Percentiles rank a stretch among this genome's conserved stretches.
phyloP scores from a whole-genome alignment of 2,329 filamentous ascomycete species.

The Chaetomium strumarium region DNA sequence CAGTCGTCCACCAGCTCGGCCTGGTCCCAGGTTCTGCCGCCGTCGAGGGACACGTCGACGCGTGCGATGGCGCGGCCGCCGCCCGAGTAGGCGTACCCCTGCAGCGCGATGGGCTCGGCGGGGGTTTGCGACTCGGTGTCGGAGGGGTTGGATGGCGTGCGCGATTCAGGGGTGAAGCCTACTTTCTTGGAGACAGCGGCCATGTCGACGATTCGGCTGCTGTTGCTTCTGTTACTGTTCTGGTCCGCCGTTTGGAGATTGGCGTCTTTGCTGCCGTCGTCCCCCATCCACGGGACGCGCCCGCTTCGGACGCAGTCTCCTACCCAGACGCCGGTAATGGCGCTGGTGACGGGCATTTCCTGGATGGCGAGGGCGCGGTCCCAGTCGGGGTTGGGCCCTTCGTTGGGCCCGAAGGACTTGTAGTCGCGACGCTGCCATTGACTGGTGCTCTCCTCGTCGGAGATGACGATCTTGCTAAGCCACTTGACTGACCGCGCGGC shows the following conservation, averaged over 20 bases:
- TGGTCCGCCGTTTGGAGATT: background rate
- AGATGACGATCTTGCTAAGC: conserved; percentile 58
- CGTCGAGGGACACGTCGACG: conserved; percentile 62
- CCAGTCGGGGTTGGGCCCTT: conserved; percentile 54
- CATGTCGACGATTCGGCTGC: conserved; percentile 18
- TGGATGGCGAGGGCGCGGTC: conserved; percentile 58
- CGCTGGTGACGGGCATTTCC: conserved; percentile 63
- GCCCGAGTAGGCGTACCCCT: conserved; percentile 63
- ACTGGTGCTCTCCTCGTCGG: conserved; percentile 59
- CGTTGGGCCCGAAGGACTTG: conserved; percentile 62
- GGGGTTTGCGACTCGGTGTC: background rate
- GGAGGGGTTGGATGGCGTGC: background rate
- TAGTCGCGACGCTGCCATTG: conserved; percentile 64
- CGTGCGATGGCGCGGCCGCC: conserved; percentile 60
- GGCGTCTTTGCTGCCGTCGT: background rate
- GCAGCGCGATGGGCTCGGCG: conserved; percentile 36
- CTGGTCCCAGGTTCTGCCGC: conserved; percentile 58
- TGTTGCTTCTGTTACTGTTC: background rate
- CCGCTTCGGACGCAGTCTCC: conserved; percentile 31
- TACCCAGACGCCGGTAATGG: conserved; percentile 50
- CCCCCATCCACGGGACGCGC: conserved; percentile 20
- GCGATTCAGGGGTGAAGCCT: conserved; percentile 15
- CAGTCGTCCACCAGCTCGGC: conserved; percentile 52
- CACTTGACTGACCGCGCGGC: conserved; percentile 65
- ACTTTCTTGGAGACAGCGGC: conserved; percentile 19